Conservation (phyloP, 2,329 filamentous ascomycete genomes). For the Thyridium curvatum region DNA sequence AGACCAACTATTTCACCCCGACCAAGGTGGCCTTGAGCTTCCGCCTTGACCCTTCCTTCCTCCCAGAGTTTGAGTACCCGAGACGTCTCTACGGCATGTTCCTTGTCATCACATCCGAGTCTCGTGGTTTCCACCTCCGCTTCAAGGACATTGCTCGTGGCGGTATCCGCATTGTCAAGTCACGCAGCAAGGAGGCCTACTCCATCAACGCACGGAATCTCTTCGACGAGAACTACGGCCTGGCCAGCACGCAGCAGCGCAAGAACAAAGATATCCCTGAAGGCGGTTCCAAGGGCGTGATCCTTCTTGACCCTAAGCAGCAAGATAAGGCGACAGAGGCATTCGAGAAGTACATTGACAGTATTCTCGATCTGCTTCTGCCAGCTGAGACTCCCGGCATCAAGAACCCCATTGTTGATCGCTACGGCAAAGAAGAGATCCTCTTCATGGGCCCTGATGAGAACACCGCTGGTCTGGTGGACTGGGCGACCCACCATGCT, state of each 20-base stretch:
- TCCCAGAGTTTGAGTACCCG: conserved; percentile 88
- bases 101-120: conserved; percentile 93
- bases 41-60: conserved; percentile 81
- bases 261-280: conserved; percentile 99
- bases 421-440: conserved; percentile 93
- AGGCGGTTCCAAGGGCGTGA: conserved; percentile 95
- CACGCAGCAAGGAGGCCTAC: conserved; percentile 91
- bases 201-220: conserved; percentile 92
- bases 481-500: conserved; percentile 98
- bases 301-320: conserved; percentile 86
- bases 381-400: conserved; percentile 89
- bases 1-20: conserved; percentile 96
- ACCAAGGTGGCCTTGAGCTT: conserved; percentile 98
- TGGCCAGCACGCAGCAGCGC: conserved; percentile 96
- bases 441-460: conserved; percentile 98
- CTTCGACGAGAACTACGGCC: conserved; percentile 98
- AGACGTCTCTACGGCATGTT: conserved; percentile 97
- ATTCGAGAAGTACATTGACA: conserved; percentile 99
- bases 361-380: conserved; percentile 89
- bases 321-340: conserved; percentile 89
- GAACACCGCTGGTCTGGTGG: conserved; percentile 94
- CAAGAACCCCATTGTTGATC: conserved; percentile 96
- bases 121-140: conserved; percentile 92
- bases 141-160: conserved; percentile 97
- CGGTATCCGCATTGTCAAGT: conserved; percentile 98